Conservation (phyloP, 2,329 filamentous ascomycete species). For the Colletotrichum lentis region DNA sequence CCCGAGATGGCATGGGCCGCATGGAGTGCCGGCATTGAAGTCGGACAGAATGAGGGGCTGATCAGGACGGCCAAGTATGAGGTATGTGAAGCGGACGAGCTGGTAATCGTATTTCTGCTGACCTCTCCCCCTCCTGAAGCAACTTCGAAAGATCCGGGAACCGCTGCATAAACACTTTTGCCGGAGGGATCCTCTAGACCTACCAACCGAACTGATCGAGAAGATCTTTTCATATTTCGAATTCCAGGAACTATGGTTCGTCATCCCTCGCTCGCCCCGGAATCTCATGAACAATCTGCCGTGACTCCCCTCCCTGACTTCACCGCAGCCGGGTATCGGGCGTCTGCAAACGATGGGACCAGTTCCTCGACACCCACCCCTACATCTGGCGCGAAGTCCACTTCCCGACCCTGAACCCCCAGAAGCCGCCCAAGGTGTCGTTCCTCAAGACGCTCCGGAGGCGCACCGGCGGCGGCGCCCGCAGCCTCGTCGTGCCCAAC, state of each 20-base stretch:
- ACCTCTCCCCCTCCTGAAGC: slow-evolving; percentile 39
- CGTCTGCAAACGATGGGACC: slow-evolving; percentile 37
- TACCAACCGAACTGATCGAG: slow-evolving; percentile 50
- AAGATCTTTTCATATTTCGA: slow-evolving; percentile 49
- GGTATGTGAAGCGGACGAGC: slow-evolving; percentile 40
- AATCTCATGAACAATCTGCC: too few species aligned
- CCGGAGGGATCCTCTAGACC: slow-evolving; percentile 48
- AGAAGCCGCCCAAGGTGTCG: slow-evolving; percentile 23
- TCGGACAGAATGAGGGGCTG: slow-evolving; percentile 43
- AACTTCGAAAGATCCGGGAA: slow-evolving; percentile 47
- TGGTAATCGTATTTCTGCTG: not conserved
- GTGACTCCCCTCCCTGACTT: slow-evolving; percentile 1
- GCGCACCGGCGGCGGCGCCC: slow-evolving; percentile 30
- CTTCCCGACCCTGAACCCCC: slow-evolving; percentile 19
- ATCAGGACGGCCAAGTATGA: slow-evolving; percentile 46
- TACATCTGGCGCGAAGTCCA: slow-evolving; percentile 36
- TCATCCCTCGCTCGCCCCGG: not conserved
- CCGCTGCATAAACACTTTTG: slow-evolving; percentile 48
- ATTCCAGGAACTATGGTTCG: slow-evolving; percentile 40
- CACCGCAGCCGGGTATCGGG: slow-evolving; percentile 24
- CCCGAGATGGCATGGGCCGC: slow-evolving; percentile 51
- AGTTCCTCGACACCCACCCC: slow-evolving; percentile 33
- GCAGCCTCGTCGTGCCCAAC: slow-evolving; percentile 32
- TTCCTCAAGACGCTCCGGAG: slow-evolving; percentile 31
- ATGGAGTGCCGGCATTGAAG: slow-evolving; percentile 51